These are phyloP conservation scores for Colletotrichum australisinense DNA, from an alignment of 2,329 filamentous ascomycete genomes.

Conservation along the genomic window DNA sequence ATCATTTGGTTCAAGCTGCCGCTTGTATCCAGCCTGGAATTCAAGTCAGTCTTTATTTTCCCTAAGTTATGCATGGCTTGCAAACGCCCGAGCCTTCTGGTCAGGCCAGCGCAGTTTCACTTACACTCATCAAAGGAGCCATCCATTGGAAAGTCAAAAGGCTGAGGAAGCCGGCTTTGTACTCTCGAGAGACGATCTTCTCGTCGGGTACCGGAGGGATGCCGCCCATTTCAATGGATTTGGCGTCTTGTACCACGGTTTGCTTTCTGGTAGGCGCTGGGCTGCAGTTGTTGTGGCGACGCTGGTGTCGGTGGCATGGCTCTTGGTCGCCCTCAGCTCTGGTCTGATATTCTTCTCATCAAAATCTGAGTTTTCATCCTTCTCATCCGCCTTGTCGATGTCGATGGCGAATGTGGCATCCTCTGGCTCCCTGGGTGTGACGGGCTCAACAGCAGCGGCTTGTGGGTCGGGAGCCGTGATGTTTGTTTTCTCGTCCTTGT, in stretches of 20 bases:
- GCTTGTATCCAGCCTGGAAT: constrained; percentile 81
- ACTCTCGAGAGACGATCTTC: constrained; percentile 71
- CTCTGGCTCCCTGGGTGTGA: constrained; percentile 22
- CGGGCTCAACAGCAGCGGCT: constrained; percentile 43
- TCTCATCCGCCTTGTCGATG: constrained; percentile 30
- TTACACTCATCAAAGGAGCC: constrained; percentile 82
- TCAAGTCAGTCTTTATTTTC: not conserved
- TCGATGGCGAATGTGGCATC: constrained; percentile 24
- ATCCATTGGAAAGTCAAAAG: constrained; percentile 90
- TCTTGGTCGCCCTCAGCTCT: constrained; percentile 56
- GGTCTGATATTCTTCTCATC: constrained; percentile 28
- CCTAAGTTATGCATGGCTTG: not conserved
- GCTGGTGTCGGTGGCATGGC: constrained; percentile 65
- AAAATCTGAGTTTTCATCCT: not conserved
- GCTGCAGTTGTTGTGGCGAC: constrained; percentile 55
- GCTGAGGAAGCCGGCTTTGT: constrained; percentile 80
- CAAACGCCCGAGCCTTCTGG: not conserved
- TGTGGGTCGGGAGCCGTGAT: constrained; percentile 43
- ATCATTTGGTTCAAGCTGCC: constrained; percentile 84
- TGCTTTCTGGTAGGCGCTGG: constrained; percentile 48
- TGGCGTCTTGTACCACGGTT: constrained; percentile 71
- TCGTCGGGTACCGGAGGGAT: constrained; percentile 67
- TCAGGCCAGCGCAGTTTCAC: constrained; percentile 41
- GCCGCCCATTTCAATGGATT: constrained; percentile 71
- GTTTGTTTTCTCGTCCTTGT: constrained; percentile 41